Base-by-base conservation (phyloP, 495 filamentous ascomycete genomes). In the Trichoderma erinaceum region DNA sequence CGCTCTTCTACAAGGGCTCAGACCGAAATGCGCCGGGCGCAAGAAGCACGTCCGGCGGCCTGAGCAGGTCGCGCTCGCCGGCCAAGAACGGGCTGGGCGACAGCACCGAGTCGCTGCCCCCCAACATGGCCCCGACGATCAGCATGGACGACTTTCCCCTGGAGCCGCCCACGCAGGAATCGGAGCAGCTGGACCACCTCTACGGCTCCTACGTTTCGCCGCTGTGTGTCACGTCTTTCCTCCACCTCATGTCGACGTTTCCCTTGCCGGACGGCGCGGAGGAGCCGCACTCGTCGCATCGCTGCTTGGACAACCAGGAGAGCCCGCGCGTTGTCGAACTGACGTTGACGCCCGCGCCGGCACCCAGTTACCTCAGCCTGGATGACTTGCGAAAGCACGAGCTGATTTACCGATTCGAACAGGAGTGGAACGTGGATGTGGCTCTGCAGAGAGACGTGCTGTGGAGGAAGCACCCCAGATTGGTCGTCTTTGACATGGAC, bases 401-500 rank as follows among this genome's bases (percentile, higher is more conserved):
- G 78, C 84, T 87, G 52, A 85, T 96, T 68, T 91, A 89, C 81
- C 83, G 87, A 18, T 94, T 93, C 70, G 91, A 95, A 83, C 83
- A 85, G 38, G 90, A 93, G 76, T 95, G 91, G 91, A 92, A 92
- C 71, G 86, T 96, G 41, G 92, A 97, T 72, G 87, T 92, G 12
- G 86, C 89, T 12, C 79, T 96, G 65, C 89, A 92, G 75, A 71
- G 73, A 61, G 89, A 93, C 69, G 85, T 81, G 41, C 81, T 91
- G n/a, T 92, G 88, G 80, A 85, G 89, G 52, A 83, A 86, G 27
- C 84, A 93, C 74, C 90, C 92, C 74, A 87, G 91, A 3, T 80
- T 99, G 6, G 93, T 91, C 2, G 88, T 96, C 32, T 99, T 99
- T 72, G 95, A 99, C 74, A 99, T 99, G 95, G 95, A 99, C 77